Evolutionary conservation across 352 stramenopile genomes (phyloP), one percentile per base, ranked within the genome.

Genomic region (Pythium dissimile): DNA sequence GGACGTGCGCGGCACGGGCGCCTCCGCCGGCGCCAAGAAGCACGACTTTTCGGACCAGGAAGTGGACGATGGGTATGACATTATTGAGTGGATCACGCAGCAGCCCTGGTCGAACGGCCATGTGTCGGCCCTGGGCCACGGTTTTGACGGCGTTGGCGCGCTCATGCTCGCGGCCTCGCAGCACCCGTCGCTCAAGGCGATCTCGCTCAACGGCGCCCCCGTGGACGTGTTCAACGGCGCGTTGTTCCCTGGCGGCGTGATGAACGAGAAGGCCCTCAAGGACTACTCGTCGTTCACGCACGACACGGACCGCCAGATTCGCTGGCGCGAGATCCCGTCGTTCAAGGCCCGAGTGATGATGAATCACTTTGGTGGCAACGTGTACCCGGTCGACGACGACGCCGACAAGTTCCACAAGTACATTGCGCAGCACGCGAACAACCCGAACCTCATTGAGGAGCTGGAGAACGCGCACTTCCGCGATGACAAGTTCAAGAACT

Each of bases 291-390:
- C 70, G 37, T 93, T 93, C 61, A 90, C 77, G 26, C 55, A 77
- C 53, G 84, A 84, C 21, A 89, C 79, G n/a, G 80, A 93, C 62
- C 66, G 70, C 15, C 82, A 93, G 62, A 78, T 83, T 42, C 81
- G 81, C 20, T 93, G 84, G 84, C 66, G 75, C 54, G 56, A 69
- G 11, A 89, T 93, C 62, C 84, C 84, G 12, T 76, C 75, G 28
- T 71, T 93, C 43, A 89, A 90, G 66, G 68, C 80, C 35, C 75
- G 84, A 13, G 66, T 91, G 15, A 93, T 93, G 84, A 85, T 93
- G 66, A 89, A 88, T 45, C 71, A 89, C 62, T 93, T 93, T 65
- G 84, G 84, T 46, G 84, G 84, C 21, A 81, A 85, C 57, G 75
- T 93, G n/a, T 89, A 89, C 67, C 70, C 69, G n/a, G 84, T 93